Base-by-base conservation (phyloP, 139 green algal genomes). In the Ettlia oleoabundans region DNA sequence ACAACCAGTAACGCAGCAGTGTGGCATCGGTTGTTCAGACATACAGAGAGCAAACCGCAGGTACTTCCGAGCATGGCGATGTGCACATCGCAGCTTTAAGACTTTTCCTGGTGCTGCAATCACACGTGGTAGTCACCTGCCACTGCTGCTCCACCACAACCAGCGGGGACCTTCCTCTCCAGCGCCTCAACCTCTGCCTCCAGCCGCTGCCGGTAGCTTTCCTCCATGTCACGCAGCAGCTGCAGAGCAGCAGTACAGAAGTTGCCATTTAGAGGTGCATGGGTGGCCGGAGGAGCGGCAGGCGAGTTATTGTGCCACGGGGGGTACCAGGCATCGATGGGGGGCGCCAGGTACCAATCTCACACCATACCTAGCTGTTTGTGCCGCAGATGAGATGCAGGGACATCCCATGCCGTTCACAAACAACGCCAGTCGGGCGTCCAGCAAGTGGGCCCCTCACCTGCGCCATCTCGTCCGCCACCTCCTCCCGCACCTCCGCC, bases 191-290 rank as follows among this genome's bases (percentile, higher is more conserved):
- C 72, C 70, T 88, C 78, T 0, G 78, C 79, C 33, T 70, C 64
- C 83, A 89, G 64, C 28, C 86, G 72, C 66, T 85, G 61, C 32
- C 58, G 43, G 83, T 93, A 93, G 73, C 61, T 86, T 62, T 78
- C 83, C 70, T 93, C 90, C 90, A 93, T 93, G 37, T 87, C 82
- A 10, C 79, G 62, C 74, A 93, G 82, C 74, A 93, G 84, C 53
- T 87, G 66, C 63, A 37, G 26, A 6, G 58, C 30, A 18, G 13
- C 66, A 35, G 68, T 38, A 40, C 30, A 26, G 64, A 15, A 28
- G 64, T 32, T 43, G 13, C 24, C 2, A 33, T 3, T 19, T 21
- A 15, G 15, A 33, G 9, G 6, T 30, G 64, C 64, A 24, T 5
- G 24, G 3, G 13, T 42, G 4, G 4, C 2, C 1, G 4, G 13